Base-by-base conservation (phyloP, 2,329 filamentous ascomycete genomes). In the Triangularia verruculosa region DNA sequence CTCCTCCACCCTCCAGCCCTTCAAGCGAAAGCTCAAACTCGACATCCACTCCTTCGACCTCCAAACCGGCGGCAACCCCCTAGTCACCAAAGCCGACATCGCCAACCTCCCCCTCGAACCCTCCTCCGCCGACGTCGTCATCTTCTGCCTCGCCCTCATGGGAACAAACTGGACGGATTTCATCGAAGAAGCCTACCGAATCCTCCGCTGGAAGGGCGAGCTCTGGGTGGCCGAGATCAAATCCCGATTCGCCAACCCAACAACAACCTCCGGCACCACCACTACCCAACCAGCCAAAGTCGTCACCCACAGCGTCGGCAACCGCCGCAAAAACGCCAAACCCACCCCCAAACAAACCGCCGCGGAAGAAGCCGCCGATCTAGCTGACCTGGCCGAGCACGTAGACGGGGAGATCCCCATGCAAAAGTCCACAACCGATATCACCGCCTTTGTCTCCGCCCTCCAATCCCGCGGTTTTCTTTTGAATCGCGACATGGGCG, bases 91-190 rank as follows among this genome's bases (percentile, higher is more conserved):
- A 66, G 93, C 95, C 13, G 95, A 99, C 77, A 95, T 98, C 59
- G 89, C 93, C 28, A 85, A 89, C 64, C 80, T 99, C 1, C 94
- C 94, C 0, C 79, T 97, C 4, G 88, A 93, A 69, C 89, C 87
- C 53, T 87, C 85, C 66, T 87, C 85, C 66, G 88, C 93, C 66
- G 93, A 99, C 75, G 83, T 99, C 4, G 91, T 91, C 57, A 89
- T 99, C 70, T 98, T 98, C 81, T 99, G 95, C 76, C 84, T 99
- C 30, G 95, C 94, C 57, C 86, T 99, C 64, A 99, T 99, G 95
- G 95, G 95, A 73, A 99, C 95, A 61, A 99, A 99, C 79, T 99
- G 95, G 94, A 85, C 96, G 60, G 89, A 92, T 71, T 98, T 99
- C 75, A 86, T 99, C 72, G 95, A 98, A 78, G 95, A 99, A 79